Evolutionary conservation across 225 moss, liverwort and hornwort species (phyloP), one percentile per base, ranked within the genome.

Genomic region (Physcomitrellopsis africana): DNA sequence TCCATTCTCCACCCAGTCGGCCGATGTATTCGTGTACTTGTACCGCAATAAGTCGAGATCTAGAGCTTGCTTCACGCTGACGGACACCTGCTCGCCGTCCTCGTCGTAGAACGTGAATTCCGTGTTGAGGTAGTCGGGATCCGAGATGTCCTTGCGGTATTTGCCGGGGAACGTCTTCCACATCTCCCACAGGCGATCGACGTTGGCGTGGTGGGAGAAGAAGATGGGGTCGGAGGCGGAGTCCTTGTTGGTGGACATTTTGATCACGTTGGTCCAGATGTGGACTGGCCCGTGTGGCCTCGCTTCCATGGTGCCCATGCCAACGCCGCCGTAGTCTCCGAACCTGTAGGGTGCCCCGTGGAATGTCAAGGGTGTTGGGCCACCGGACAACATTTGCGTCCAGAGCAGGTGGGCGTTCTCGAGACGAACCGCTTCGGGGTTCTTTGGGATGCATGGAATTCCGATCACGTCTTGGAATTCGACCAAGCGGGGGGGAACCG

Each of bases 21-120:
- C 27, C 7, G 29, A 60, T 29, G 13, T 11, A n/a, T 14, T 12
- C 24, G 7, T 8, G 15, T 32, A 60, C 27, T 7, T 24, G 26
- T 60, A 24, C 60, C 13, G 26, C 13, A 13, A 37, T 7, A 37
- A 37, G 32, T 77, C 67, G 66, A 51, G 42, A 0, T 79, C 48
- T 0, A 81, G 68, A 2, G 76, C 54, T 59, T 89, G 83, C 9
- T 11, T 8, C 1, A 84, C 27, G 23, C 81, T 85, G 10, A 70
- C 83, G 9, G 32, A 52, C 43, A 79, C 79, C 2, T 69, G 17
- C 3, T 13, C 67, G 13, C 74, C 81, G 3, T 63, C 69, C 64
- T 88, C 90, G 15, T 91, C 82, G 23, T 78, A 86, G 8, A 88
- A 88, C 1, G 81, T 73, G 63, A 91, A 86, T 8, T 69, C 16